These are phyloP conservation scores for Choanephora cucurbitarum DNA, from an alignment of 371 early-diverging fungal species.

Conservation along the genomic window DNA sequence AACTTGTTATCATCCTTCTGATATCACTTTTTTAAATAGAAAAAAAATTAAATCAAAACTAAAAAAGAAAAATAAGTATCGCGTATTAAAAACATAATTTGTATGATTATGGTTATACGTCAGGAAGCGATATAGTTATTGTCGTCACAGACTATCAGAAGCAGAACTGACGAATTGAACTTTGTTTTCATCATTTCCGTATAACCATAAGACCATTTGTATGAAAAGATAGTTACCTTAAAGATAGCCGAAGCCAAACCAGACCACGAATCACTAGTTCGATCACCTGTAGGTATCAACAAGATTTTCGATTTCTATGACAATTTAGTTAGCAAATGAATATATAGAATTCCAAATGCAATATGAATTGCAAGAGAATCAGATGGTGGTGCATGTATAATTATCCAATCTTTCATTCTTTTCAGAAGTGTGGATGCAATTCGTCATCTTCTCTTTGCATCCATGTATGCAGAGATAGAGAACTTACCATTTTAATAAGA, in stretches of 20 bases:
- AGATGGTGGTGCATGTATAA: conserved; percentile 54
- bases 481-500: conserved; percentile 21
- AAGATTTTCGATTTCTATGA: not conserved
- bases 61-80: not conserved
- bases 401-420: conserved; percentile 33
- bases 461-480: conserved; percentile 1
- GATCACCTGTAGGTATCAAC: not conserved
- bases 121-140: conserved; percentile 20
- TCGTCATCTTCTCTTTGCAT: conserved; percentile 28
- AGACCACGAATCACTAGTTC: not conserved
- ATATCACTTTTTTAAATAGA: conserved; percentile 4
- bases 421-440: conserved; percentile 32
- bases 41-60: conserved; percentile 1
- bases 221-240: conserved; percentile 11
- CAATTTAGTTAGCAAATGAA: too few species aligned
- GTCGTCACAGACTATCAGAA: conserved; percentile 44
- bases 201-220: conserved; percentile 8
- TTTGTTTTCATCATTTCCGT: conserved; percentile 32
- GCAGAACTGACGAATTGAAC: conserved; percentile 51
- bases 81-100: not conserved
- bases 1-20: conserved; percentile 41
- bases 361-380: conserved; percentile 22
- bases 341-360: too few species aligned
- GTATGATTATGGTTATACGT: conserved; percentile 7
- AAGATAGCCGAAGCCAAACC: not conserved